Percentiles rank a stretch among this genome's conserved stretches.
These are phyloP conservation scores for Carex sylvatica DNA, from an alignment of 202 grass and related monocot species.

Conservation along the genomic window DNA sequence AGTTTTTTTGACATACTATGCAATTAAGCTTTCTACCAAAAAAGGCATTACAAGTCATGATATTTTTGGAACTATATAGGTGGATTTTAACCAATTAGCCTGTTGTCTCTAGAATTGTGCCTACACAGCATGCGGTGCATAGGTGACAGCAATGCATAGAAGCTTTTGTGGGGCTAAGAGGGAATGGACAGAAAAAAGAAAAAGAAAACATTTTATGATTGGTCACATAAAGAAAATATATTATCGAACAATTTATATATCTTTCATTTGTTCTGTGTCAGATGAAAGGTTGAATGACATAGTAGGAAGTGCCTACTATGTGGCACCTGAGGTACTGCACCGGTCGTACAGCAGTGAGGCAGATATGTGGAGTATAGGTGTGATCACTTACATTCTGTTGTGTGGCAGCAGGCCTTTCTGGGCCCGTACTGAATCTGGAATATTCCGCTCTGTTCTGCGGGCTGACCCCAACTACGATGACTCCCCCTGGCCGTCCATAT, in stretches of 20 bases:
- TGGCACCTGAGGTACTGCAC: conserved; percentile 95
- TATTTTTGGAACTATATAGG: neutral
- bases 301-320: conserved; percentile 98
- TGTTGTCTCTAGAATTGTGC: neutral
- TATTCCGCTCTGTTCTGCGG: conserved; percentile 92
- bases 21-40: neutral
- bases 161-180: neutral
- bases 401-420: conserved; percentile 97
- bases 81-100: neutral
- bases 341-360: conserved; percentile 94
- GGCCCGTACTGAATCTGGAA: conserved; percentile 97
- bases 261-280: conserved; percentile 35
- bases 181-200: neutral
- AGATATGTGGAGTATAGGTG: conserved; percentile 98
- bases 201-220: neutral
- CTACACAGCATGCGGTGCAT: neutral
- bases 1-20: neutral
- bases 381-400: conserved; percentile 93
- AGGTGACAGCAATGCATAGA: neutral
- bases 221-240: neutral
- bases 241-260: conserved; percentile 9
- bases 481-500: conserved; percentile 74
- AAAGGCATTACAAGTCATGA: neutral
- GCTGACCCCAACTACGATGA: conserved; percentile 97
- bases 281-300: conserved; percentile 99